Conservation (phyloP, 1,284 basidiomycete species). For the Ceratobasidium sp. region DNA sequence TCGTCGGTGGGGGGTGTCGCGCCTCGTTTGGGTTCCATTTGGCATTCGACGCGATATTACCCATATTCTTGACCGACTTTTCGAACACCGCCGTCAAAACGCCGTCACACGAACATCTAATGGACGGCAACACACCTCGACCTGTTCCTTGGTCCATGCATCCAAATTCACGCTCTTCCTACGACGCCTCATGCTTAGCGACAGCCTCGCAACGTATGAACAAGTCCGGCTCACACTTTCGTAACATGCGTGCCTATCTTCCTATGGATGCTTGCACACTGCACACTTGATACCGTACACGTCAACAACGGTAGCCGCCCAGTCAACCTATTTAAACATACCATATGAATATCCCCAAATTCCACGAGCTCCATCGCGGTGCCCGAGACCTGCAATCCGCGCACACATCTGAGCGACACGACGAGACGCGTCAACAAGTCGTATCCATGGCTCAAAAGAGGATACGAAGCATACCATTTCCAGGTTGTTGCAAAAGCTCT, state of each 20-base stretch:
- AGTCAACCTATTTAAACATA: slow-evolving; percentile 48
- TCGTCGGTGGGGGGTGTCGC: slow-evolving; percentile 77
- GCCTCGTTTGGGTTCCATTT: slow-evolving; percentile 78
- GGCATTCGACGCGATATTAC: slow-evolving; percentile 77
- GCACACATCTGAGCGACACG: slow-evolving; percentile 65
- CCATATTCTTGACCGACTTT: slow-evolving; percentile 74
- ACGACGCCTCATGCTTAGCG: slow-evolving; percentile 31
- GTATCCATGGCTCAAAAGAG: slow-evolving; percentile 32
- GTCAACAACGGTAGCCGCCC: neutral
- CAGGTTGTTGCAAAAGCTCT: slow-evolving; percentile 70
- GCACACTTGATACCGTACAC: slow-evolving; percentile 60
- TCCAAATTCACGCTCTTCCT: slow-evolving; percentile 87
- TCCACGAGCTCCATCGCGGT: slow-evolving; percentile 77
- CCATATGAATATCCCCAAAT: slow-evolving; percentile 83
- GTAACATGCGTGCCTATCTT: slow-evolving; percentile 87
- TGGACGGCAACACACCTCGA: slow-evolving; percentile 66
- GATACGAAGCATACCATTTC: slow-evolving; percentile 64
- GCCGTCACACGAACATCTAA: no score
- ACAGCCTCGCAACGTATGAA: neutral
- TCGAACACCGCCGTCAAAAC: neutral
- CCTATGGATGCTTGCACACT: slow-evolving; percentile 84
- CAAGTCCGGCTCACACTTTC: slow-evolving; percentile 69
- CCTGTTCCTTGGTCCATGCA: slow-evolving; percentile 83
- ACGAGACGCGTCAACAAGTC: slow-evolving; percentile 5
- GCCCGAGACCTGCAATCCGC: slow-evolving; percentile 80